Percentiles rank a stretch among this genome's conserved stretches.
phyloP scores from a whole-genome alignment of 768 basidiomycete species.

The Mycena pura region DNA sequence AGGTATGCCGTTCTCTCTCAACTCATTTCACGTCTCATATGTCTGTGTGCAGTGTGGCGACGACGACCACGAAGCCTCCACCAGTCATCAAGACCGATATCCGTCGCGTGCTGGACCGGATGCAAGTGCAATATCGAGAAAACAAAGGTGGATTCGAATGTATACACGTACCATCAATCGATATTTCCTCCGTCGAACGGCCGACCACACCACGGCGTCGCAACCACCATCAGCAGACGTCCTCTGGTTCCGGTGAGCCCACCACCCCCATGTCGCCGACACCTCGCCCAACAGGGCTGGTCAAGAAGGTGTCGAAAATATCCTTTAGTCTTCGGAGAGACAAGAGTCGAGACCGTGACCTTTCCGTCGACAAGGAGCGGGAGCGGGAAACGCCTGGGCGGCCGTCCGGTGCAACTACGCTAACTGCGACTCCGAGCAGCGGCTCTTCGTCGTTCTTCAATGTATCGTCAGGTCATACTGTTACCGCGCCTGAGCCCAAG shows the following conservation, averaged over 20 bases:
- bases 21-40: slow-evolving; percentile 11
- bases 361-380: slow-evolving; percentile 43
- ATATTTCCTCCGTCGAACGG: slow-evolving; percentile 74
- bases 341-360: slow-evolving; percentile 58
- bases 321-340: slow-evolving; percentile 71
- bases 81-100: slow-evolving; percentile 84
- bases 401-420: slow-evolving; percentile 58
- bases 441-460: slow-evolving; percentile 49
- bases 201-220: slow-evolving; percentile 33
- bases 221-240: slow-evolving; percentile 47
- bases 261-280: slow-evolving; percentile 37
- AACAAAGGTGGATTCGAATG: slow-evolving; percentile 94
- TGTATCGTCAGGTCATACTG: slow-evolving; percentile 78
- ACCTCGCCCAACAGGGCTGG: slow-evolving; percentile 55
- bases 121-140: slow-evolving; percentile 94
- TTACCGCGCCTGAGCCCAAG: slow-evolving; percentile 43
- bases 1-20: slow-evolving; percentile 57
- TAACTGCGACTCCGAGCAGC: slow-evolving; percentile 56
- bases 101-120: slow-evolving; percentile 84
- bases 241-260: slow-evolving; percentile 59
- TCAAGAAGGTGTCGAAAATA: slow-evolving; percentile 79
- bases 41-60: slow-evolving; percentile 71
- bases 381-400: slow-evolving; percentile 21
- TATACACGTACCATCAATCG: slow-evolving; percentile 94
- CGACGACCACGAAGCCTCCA: slow-evolving; percentile 91